A percentile compares a stretch with the other conserved stretches of the same genome.
phyloP scores from a whole-genome alignment of 108 stramenopile species.

The Cyclotella cryptica region DNA sequence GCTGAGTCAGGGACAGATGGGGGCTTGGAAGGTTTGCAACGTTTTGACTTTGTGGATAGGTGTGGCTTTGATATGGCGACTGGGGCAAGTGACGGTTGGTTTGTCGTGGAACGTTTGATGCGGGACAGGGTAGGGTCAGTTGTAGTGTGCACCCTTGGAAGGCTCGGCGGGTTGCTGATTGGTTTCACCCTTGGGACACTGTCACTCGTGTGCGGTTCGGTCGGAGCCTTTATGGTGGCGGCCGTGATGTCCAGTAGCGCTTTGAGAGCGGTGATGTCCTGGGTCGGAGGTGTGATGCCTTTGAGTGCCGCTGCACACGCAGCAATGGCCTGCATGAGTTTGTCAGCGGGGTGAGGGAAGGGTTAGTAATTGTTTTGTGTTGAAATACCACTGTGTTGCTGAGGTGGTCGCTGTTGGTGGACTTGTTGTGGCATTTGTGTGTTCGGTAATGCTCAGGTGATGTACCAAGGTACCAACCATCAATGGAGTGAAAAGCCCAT shows the following conservation, averaged over 20 bases:
- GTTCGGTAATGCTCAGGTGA: neutral
- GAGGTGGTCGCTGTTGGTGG: neutral
- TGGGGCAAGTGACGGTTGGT: too few species aligned
- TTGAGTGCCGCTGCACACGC: too few species aligned
- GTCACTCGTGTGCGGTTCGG: neutral
- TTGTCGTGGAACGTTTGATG: neutral
- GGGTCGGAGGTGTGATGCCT: too few species aligned
- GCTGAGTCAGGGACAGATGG: neutral
- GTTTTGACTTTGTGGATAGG: too few species aligned
- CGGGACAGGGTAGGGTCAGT: neutral
- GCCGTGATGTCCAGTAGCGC: neutral
- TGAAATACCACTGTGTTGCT: neutral
- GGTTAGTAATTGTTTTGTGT: conserved; percentile 1
- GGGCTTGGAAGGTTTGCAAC: neutral
- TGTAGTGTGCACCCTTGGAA: neutral
- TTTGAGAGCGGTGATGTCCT: neutral
- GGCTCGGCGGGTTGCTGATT: too few species aligned
- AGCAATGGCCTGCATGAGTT: neutral
- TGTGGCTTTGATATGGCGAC: too few species aligned
- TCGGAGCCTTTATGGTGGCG: neutral
- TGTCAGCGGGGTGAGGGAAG: neutral
- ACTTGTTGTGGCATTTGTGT: neutral
- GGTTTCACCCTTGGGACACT: neutral
- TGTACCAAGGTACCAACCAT: conserved; percentile 1
- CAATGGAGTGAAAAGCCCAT: neutral